Percentiles rank a stretch among this genome's conserved stretches.
These are phyloP conservation scores for Arthroderma uncinatum DNA, from an alignment of 2,329 filamentous ascomycete species.

Conservation along the genomic window DNA sequence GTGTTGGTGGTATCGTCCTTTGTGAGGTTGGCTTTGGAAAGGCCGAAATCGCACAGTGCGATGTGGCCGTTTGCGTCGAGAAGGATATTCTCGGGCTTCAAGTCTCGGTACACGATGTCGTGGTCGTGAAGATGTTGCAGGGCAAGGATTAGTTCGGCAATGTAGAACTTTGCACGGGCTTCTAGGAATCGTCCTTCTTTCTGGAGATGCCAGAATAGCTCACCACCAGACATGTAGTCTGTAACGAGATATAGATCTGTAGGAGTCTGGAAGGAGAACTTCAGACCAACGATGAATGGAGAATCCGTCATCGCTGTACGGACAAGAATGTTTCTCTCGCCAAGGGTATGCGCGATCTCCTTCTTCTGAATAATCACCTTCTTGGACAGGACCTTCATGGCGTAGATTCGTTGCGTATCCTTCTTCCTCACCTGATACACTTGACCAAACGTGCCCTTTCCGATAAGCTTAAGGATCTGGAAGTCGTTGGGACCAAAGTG, in stretches of 20 bases:
- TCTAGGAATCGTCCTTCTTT: conserved; percentile 95
- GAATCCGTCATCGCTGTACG: conserved; percentile 92
- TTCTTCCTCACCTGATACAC: conserved; percentile 98
- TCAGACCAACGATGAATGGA: conserved; percentile 92
- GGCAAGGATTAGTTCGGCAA: conserved; percentile 89
- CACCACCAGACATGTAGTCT: conserved; percentile 98
- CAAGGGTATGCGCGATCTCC: conserved; percentile 92
- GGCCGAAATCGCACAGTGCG: conserved; percentile 89
- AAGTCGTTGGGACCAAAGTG: conserved; percentile 94
- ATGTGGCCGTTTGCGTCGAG: conserved; percentile 96
- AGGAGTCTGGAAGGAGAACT: conserved; percentile 97
- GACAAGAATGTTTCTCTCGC: conserved; percentile 93
- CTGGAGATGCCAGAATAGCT: conserved; percentile 97
- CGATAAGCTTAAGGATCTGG: conserved; percentile 88
- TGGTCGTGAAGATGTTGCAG: conserved; percentile 92
- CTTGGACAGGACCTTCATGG: conserved; percentile 98
- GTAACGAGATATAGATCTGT: conserved; percentile 97
- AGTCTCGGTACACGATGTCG: conserved; percentile 93
- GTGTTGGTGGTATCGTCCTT: conserved; percentile 98
- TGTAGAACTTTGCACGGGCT: conserved; percentile 94
- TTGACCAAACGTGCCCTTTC: conserved; percentile 95
- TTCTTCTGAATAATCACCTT: conserved; percentile 99
- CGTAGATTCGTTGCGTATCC: conserved; percentile 90
- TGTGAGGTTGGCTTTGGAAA: conserved; percentile 93
- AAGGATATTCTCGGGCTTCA: conserved; percentile 96